Evolutionary conservation across 768 basidiomycete species (phyloP).

Genomic region (Mycena alexandri): DNA sequence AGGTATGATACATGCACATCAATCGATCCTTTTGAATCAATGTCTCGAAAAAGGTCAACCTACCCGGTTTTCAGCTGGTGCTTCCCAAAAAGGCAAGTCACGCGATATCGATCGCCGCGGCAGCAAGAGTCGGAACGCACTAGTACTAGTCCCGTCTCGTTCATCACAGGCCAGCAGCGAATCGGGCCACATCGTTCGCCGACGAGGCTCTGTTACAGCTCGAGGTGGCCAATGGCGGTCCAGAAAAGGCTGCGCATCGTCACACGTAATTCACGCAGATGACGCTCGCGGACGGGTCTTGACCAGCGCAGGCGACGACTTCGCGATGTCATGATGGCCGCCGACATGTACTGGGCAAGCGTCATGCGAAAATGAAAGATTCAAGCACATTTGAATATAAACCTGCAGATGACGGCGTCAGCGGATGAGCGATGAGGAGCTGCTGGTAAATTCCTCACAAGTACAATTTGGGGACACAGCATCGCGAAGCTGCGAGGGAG

Average conservation of each 20-base stretch:
- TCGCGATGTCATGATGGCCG: background rate
- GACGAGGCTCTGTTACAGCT: too few relatives aligned
- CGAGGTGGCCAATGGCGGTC: too few relatives aligned
- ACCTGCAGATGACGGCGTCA: too few relatives aligned
- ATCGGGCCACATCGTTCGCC: too few relatives aligned
- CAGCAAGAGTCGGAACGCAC: background rate
- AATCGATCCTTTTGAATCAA: constrained; percentile 24
- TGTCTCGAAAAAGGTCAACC: constrained; percentile 6
- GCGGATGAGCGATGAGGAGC: too few relatives aligned
- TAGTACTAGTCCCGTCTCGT: background rate
- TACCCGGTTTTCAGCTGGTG: background rate
- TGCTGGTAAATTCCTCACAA: too few relatives aligned
- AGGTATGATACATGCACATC: background rate
- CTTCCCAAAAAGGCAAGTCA: constrained; percentile 2
- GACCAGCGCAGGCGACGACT: background rate
- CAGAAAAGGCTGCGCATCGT: background rate
- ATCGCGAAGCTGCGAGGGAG: too few relatives aligned
- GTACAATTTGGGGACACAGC: too few relatives aligned
- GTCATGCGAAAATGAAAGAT: too few relatives aligned
- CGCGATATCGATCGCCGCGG: background rate
- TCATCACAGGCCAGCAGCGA: background rate
- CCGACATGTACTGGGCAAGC: too few relatives aligned
- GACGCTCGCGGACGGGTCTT: constrained; percentile 10
- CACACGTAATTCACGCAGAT: constrained; percentile 7
- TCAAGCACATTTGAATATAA: too few relatives aligned